Evolutionary conservation across 1,284 basidiomycete genomes (phyloP), one percentile per base, ranked within the genome.

Genomic region (Kwoniella shivajii): DNA sequence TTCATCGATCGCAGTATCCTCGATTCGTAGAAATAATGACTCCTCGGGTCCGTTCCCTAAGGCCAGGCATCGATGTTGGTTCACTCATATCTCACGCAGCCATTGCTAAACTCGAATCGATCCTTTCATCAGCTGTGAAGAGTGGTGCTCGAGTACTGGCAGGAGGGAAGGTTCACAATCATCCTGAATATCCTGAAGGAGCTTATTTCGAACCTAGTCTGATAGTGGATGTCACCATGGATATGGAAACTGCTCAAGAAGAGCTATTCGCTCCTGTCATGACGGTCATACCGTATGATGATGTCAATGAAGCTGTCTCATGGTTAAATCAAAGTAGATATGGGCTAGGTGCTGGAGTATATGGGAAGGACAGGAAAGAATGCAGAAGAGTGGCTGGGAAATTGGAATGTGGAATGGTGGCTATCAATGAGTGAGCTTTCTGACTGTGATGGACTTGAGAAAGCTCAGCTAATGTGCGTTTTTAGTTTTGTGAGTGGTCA

Each of bases 301-400:
- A 82, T 6, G 79, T 92, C 34, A 86, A 92, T 1, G 86, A 94
- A 65, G 92, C 90, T 0, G 83, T 97, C 57, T 82, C 82, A 46
- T 86, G 94, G 62, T 90, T 95, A 0, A 97, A 97, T 70, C 82
- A 83, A 14, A 92, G 90, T 1, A 82, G 84, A 31, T 98, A 90
- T 75, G 95, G 90, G 16, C 84, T 99, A n/a, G 95, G 94, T 42
- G 91, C 92, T 1, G 90, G 90, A 56, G 90, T 99, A n/a, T 98
- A 94, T 72, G 94, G 94, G 9, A 86, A 86, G 11, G 84, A 88
- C 68, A 85, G 88, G 69, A 81, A 82, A 29, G 80, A 88, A 43
- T 93, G 91, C 70, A 66, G 88, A 50, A 81, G 86, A 51, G 87
- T 98, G 11, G 92, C 92, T 16, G 84, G 85, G 55, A 78, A 81